Base-by-base conservation (phyloP, 768 basidiomycete genomes). In the Tylopilus vinaceipallidus region DNA sequence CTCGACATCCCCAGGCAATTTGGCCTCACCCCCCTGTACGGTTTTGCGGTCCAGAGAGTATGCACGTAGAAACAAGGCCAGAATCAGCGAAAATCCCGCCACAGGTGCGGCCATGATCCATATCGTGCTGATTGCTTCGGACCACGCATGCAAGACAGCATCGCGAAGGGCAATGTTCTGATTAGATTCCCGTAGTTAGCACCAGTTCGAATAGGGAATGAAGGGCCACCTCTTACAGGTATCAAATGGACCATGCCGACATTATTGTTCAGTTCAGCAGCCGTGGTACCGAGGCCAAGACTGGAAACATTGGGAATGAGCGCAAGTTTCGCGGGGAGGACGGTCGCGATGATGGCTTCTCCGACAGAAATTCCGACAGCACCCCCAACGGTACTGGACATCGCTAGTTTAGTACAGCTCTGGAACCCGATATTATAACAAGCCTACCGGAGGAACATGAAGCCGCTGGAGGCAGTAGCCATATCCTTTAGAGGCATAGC, bases 401-500 rank as follows among this genome's bases (percentile, higher is more conserved):
- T 35, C 50, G 29, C 30, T 39, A 27, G 32, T n/a, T 54, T 16
- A 45, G 49, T 41, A 33, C 2, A 37, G 27, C 11, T 17, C 37
- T 4, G 17, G 12, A 5, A 36, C 29, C 14, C 5, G 7, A 36
- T n/a, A 12, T 13, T 8, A 30, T 11, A 16, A 30, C 24, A 5
- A 16, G 49, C 68, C 26, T 62, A 83, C 81, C 86, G 77, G 54
- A 92, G 70, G 60, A 93, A 84, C 19, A 79, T 78, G 59, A 85
- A 86, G 0, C 82, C 81, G 1, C 78, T 72, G 0, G 90, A 90
- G 45, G 81, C 82, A 2, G 90, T 90, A 3, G 90, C 88, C 88
- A 92, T 90, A 55, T 92, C 88, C 57, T 82, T 84, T 14, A 89
- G 59, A 0, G 91, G 91, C 90, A 94, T 94, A 1, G 90, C 84